Evolutionary conservation across 768 basidiomycete species (phyloP), one percentile per base, ranked within the genome.

Genomic region (Termitomyces sp.): DNA sequence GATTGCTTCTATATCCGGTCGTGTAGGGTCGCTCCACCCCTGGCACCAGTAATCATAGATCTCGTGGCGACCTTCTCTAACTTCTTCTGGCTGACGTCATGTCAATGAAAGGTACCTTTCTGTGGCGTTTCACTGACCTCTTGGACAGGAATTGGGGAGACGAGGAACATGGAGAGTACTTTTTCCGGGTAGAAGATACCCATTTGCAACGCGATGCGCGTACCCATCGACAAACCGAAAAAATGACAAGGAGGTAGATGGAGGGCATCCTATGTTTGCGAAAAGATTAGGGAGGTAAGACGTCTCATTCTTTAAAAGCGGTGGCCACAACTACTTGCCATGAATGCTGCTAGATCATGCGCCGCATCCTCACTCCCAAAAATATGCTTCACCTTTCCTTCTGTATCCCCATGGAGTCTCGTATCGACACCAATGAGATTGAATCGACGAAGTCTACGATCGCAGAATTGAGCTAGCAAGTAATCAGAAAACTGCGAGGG

Each of bases 161-260:
- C 30, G 49, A 76, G 63, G 56, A 70, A 71, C 12, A 71, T 45
- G 0, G 72, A 74, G 0, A 71, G 60, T 1, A 72, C 69, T 57
- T 64, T 68, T 7, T 71, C 63, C 0, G 70, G 73, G 40, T 70
- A 64, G 12, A 61, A 58, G 7, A 73, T 63, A 15, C 71, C 69
- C 30, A 68, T 54, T 55, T 73, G 65, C 26, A 74, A 43, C 14
- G 72, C 68, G 5, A 70, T 64, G 51, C 65, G 70, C 0, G 71
- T 58, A 12, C 74, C 74, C 65, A 71, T 64, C 0, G 72, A 73
- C n/a, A 74, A 30, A 4, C 70, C 73, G 21, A 71, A 59, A 12
- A 74, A 54, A 60, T 74, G 72, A 53, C 73, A 76, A 1, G 70
- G 62, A 5, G 71, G 71, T 37, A 76, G 58, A n/a, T 63, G 51